Evolutionary conservation across 2,329 filamentous ascomycete genomes (phyloP).

Genomic region (Aureobasidium sp.): DNA sequence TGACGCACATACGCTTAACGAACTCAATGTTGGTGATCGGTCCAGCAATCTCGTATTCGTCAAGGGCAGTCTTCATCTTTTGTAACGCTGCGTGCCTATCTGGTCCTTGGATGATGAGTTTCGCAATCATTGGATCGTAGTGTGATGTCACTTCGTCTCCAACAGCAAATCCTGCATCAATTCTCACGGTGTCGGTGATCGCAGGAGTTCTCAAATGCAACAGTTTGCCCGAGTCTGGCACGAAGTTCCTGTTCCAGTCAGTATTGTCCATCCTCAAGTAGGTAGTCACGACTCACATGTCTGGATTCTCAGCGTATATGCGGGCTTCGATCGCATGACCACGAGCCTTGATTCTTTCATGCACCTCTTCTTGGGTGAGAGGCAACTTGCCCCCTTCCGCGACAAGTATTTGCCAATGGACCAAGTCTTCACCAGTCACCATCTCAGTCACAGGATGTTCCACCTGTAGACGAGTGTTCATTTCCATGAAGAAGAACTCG

Average conservation of each 20-base stretch:
- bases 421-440: slow-evolving; percentile 60
- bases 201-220: slow-evolving; percentile 82
- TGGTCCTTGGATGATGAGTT: slow-evolving; percentile 61
- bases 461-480: slow-evolving; percentile 66
- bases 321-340: slow-evolving; percentile 58
- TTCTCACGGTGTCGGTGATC: slow-evolving; percentile 77
- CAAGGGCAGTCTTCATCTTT: slow-evolving; percentile 49
- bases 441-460: slow-evolving; percentile 66
- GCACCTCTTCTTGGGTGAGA: slow-evolving; percentile 63
- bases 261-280: neutral
- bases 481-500: slow-evolving; percentile 75
- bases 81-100: slow-evolving; percentile 48
- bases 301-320: slow-evolving; percentile 68
- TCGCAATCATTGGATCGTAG: slow-evolving; percentile 65
- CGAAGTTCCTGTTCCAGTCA: slow-evolving; percentile 68
- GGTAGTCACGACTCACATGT: slow-evolving; percentile 48
- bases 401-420: slow-evolving; percentile 89
- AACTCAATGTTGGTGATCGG: slow-evolving; percentile 67
- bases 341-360: slow-evolving; percentile 52
- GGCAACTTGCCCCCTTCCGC: slow-evolving; percentile 76
- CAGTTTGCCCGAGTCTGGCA: slow-evolving; percentile 92
- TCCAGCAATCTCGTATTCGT: slow-evolving; percentile 54
- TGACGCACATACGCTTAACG: slow-evolving; percentile 86
- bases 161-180: slow-evolving; percentile 93
- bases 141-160: slow-evolving; percentile 83